A percentile compares a stretch with the other conserved stretches of the same genome.
Conservation (phyloP, 805 yeast species). For the Wickerhamiella domercqiae region DNA sequence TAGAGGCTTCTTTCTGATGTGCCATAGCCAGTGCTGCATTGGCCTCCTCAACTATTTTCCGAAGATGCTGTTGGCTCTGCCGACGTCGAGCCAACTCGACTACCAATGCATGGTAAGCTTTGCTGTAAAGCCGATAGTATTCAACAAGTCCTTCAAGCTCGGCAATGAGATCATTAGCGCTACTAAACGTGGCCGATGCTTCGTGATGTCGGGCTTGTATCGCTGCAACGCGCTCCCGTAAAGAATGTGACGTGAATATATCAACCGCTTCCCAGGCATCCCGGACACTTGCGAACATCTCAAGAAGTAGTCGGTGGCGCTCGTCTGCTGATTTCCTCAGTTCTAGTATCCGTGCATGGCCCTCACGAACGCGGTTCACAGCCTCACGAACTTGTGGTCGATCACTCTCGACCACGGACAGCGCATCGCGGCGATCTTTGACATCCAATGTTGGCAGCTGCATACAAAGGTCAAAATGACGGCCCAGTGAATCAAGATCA, state of each 20-base stretch:
- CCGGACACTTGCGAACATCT: constrained; percentile 17
- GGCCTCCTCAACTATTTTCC: constrained; percentile 29
- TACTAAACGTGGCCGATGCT: constrained; percentile 17
- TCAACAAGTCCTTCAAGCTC: constrained; percentile 29
- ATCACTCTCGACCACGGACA: constrained; percentile 35
- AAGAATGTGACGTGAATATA: constrained; percentile 13
- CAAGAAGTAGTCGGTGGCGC: constrained; percentile 15
- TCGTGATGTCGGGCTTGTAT: constrained; percentile 14
- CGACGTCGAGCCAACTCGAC: constrained; percentile 39
- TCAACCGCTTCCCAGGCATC: constrained; percentile 10
- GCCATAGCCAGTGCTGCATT: constrained; percentile 27
- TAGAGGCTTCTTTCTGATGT: constrained; percentile 30
- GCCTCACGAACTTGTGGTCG: constrained; percentile 24
- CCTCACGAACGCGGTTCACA: constrained; percentile 16
- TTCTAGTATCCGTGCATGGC: constrained; percentile 8
- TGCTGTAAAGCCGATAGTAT: constrained; percentile 37
- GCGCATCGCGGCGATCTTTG: constrained; percentile 32
- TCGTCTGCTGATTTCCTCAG: constrained; percentile 9
- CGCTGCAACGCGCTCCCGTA: constrained; percentile 11
- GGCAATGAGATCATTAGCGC: constrained; percentile 20
- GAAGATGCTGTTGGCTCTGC: constrained; percentile 28
- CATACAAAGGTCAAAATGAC: constrained; percentile 68
- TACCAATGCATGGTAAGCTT: constrained; percentile 37
- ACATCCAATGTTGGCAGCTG: constrained; percentile 30
- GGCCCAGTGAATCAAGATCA: constrained; percentile 53